Conservation (phyloP, 208 protist genomes). For the Porcisia hertigi region DNA sequence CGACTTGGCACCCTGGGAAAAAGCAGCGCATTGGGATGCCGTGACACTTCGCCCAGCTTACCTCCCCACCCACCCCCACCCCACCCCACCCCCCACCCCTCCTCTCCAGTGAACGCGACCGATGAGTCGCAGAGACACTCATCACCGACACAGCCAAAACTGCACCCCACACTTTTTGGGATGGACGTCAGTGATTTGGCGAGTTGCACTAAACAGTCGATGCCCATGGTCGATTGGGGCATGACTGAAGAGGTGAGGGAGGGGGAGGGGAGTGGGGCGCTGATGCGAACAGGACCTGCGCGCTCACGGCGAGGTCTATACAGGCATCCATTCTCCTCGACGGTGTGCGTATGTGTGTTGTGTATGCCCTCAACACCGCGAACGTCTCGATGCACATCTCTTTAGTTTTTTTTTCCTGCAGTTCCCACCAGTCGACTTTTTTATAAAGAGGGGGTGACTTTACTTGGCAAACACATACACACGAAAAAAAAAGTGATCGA, state of each 20-base stretch:
- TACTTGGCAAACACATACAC: too few relatives aligned
- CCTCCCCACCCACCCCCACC: too few relatives aligned
- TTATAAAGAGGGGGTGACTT: too few relatives aligned
- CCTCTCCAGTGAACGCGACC: neutral
- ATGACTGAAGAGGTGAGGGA: neutral
- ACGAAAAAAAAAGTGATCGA: neutral
- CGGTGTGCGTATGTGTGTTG: neutral
- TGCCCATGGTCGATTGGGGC: neutral
- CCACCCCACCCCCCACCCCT: neutral
- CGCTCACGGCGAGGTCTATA: neutral
- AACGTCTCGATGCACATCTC: neutral
- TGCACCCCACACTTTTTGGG: neutral
- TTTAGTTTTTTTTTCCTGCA: conserved; percentile 11
- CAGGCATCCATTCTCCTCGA: neutral
- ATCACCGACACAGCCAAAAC: neutral
- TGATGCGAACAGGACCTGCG: neutral
- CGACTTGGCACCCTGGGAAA: neutral
- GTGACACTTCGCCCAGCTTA: too few relatives aligned
- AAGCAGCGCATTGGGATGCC: neutral
- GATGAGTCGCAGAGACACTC: neutral
- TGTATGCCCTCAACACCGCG: neutral
- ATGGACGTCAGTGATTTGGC: neutral
- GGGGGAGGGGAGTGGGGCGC: neutral
- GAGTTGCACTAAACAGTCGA: neutral
- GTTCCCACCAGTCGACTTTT: neutral